These are phyloP conservation scores for Sambucus nigra DNA, from an alignment of 129 eudicot genomes.

Conservation along the genomic window DNA sequence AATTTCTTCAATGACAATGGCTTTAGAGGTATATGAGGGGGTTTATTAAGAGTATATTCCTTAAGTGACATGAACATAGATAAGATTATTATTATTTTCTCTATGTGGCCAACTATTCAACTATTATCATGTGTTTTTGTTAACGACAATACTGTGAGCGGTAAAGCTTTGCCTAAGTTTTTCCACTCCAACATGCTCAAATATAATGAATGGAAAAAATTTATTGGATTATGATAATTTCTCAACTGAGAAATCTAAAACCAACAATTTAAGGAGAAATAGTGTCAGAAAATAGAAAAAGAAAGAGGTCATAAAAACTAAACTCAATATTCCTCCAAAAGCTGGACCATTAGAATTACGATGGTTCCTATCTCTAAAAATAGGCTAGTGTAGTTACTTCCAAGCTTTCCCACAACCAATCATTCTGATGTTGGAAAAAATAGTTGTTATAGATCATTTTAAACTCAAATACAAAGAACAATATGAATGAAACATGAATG, in stretches of 20 bases:
- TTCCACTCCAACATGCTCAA: conserved; percentile 28
- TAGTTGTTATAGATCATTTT: too few relatives aligned
- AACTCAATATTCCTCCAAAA: conserved; percentile 25
- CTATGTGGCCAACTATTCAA: conserved; percentile 59
- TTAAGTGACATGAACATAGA: conserved; percentile 45
- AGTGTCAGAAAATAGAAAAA: conserved; percentile 41
- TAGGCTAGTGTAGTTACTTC: conserved; percentile 50
- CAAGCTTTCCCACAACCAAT: conserved; percentile 82
- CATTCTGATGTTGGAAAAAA: conserved; percentile 66
- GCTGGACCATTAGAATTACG: conserved; percentile 32
- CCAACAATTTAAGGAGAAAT: conserved; percentile 42
- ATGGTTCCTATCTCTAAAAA: conserved; percentile 55
- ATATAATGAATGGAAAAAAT: conserved; percentile 25
- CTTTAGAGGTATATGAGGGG: conserved; percentile 87
- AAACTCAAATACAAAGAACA: too few relatives aligned
- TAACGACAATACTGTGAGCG: conserved; percentile 36
- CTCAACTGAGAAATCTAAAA: conserved; percentile 26
- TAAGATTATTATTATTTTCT: conserved; percentile 57
- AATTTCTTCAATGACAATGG: conserved; percentile 94
- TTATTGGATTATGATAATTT: conserved; percentile 25
- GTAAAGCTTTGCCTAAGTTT: conserved; percentile 24
- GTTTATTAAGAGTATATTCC: conserved; percentile 86
- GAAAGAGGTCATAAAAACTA: conserved; percentile 16
- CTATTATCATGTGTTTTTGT: conserved; percentile 74
- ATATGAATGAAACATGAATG: neutral